Percentiles rank a stretch among this genome's conserved stretches.
Conservation (phyloP, 2,329 filamentous ascomycete species). For the Penicillium sp. region DNA sequence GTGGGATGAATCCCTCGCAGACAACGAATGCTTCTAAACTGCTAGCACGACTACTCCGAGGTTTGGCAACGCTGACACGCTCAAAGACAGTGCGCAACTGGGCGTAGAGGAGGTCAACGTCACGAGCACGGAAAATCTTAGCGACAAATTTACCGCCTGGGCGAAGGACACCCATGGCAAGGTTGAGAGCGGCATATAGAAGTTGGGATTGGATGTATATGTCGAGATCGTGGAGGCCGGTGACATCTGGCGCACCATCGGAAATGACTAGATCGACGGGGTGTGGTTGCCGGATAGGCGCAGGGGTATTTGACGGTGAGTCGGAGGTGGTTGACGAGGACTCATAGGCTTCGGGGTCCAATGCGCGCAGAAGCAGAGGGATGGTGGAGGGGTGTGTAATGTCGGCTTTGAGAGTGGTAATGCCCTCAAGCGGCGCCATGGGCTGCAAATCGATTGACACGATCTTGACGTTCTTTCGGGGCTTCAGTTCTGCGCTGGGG, state of each 20-base stretch:
- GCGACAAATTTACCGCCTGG: conserved; percentile 96
- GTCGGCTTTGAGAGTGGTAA: conserved; percentile 88
- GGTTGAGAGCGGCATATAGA: conserved; percentile 88
- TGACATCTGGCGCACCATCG: conserved; percentile 94
- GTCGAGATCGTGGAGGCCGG: conserved; percentile 92
- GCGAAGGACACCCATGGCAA: conserved; percentile 87
- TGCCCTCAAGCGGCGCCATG: conserved; percentile 89
- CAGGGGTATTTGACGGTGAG: conserved; percentile 14
- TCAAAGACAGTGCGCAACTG: conserved; percentile 92
- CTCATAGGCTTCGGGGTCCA: conserved; percentile 69
- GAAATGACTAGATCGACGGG: conserved; percentile 92
- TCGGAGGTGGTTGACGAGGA: conserved; percentile 35
- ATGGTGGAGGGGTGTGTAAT: conserved; percentile 97
- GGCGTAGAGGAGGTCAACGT: conserved; percentile 93
- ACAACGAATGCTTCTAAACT: conserved; percentile 97
- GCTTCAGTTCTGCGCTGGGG: conserved; percentile 39
- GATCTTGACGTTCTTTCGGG: conserved; percentile 79
- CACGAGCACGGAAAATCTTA: conserved; percentile 93
- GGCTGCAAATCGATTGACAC: conserved; percentile 95
- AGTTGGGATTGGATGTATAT: conserved; percentile 98
- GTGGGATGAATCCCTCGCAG: conserved; percentile 85
- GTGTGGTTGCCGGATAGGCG: conserved; percentile 60
- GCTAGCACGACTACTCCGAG: conserved; percentile 89
- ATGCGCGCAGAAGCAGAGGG: conserved; percentile 78
- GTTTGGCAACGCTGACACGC: conserved; percentile 86